phyloP scores from a whole-genome alignment of 2,329 filamentous ascomycete species.

The Rachicladosporium sp. region DNA sequence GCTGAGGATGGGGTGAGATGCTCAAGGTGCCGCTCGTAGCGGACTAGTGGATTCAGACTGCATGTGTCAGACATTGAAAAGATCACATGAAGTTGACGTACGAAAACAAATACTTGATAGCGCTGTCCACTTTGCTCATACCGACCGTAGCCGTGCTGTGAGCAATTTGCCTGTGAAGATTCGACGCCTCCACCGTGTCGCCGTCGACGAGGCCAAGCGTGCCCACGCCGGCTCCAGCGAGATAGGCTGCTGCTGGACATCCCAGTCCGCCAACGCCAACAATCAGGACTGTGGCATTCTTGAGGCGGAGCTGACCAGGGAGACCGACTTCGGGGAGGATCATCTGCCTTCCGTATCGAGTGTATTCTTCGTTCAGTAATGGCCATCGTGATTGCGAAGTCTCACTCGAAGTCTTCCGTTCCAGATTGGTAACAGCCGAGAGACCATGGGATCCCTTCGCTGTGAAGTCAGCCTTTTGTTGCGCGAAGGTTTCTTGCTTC shows the following conservation, averaged over 20 bases:
- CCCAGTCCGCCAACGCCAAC: constrained; percentile 83
- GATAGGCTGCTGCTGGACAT: constrained; percentile 84
- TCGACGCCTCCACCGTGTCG: constrained; percentile 77
- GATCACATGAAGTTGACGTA: constrained; percentile 17
- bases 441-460: no score
- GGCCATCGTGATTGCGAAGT: constrained; percentile 45
- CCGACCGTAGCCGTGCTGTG: constrained; percentile 62
- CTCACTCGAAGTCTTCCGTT: neutral
- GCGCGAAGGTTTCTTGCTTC: no score
- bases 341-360: constrained; percentile 79
- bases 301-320: constrained; percentile 63
- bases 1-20: constrained; percentile 61
- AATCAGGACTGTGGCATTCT: constrained; percentile 59
- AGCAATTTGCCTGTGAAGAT: constrained; percentile 82
- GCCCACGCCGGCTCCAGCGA: constrained; percentile 79
- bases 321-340: constrained; percentile 75
- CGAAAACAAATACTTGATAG: constrained; percentile 30
- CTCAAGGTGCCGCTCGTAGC: constrained; percentile 48
- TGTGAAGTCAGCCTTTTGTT: no score
- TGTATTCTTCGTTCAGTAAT: constrained; percentile 60
- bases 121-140: constrained; percentile 69
- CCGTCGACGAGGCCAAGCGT: constrained; percentile 79
- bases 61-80: neutral
- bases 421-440: no score
- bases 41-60: constrained; percentile 61